Conservation (phyloP, 2,329 filamentous ascomycete species). For the Microsporum audouinii region DNA sequence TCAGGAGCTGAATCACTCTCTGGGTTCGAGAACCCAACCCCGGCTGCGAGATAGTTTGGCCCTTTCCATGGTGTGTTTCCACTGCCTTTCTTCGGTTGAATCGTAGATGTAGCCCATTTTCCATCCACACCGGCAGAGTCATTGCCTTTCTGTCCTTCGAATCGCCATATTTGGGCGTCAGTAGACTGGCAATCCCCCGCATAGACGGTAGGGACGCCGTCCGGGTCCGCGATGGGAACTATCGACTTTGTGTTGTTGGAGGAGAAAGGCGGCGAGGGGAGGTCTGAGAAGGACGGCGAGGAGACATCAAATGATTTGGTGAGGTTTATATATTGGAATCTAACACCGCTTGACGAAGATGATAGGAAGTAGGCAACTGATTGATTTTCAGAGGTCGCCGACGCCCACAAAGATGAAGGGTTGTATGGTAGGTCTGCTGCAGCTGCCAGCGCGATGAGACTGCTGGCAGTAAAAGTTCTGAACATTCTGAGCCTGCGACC, state of each 20-base stretch:
- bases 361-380: conserved; percentile 11
- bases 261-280: conserved; percentile 46
- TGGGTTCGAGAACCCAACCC: conserved; percentile 57
- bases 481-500: conserved; percentile 8
- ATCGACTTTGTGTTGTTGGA: conserved; percentile 46
- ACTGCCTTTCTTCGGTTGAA: conserved; percentile 17
- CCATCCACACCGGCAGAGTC: conserved; percentile 38
- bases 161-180: conserved; percentile 29
- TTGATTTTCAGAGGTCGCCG: conserved; percentile 6
- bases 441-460: conserved; percentile 6
- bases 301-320: conserved; percentile 14
- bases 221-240: conserved; percentile 52
- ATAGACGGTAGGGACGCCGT: conserved; percentile 62
- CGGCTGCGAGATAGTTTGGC: conserved; percentile 47
- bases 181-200: conserved; percentile 53
- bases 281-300: conserved; percentile 29
- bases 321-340: conserved; percentile 12
- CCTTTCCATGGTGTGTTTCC: conserved; percentile 29
- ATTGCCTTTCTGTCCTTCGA: conserved; percentile 43
- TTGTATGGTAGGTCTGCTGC: conserved; percentile 11
- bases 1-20: conserved; percentile 33
- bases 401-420: conserved; percentile 14
- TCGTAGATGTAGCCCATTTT: conserved; percentile 42
- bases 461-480: conserved; percentile 4
- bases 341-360: conserved; percentile 9